These are phyloP conservation scores for Suillus clintonianus DNA, from an alignment of 768 basidiomycete species.

Conservation along the genomic window DNA sequence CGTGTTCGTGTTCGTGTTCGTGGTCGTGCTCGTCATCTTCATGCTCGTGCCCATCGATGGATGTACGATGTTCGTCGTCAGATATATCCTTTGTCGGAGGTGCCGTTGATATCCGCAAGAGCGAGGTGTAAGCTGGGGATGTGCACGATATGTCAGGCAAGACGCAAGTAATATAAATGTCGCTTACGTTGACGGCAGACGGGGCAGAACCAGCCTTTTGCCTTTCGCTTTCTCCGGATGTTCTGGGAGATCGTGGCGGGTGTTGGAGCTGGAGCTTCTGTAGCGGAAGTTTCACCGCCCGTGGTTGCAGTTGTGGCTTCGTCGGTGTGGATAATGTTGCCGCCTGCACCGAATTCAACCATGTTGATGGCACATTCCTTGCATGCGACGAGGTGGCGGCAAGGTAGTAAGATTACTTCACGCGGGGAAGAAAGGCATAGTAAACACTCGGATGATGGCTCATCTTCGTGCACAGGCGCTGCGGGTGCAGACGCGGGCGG, in stretches of 20 bases:
- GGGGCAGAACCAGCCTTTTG: constrained; percentile 97
- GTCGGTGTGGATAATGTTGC: constrained; percentile 68
- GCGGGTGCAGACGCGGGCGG: constrained; percentile 39
- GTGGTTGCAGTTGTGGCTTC: constrained; percentile 34
- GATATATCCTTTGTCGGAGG: constrained; percentile 49
- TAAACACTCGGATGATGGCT: constrained; percentile 86
- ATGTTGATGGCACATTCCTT: constrained; percentile 95
- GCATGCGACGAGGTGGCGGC: constrained; percentile 93
- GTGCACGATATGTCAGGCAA: constrained; percentile 3
- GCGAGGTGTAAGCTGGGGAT: constrained; percentile 77
- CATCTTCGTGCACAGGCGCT: constrained; percentile 50
- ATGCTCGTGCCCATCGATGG: constrained; percentile 27
- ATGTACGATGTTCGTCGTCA: constrained; percentile 30
- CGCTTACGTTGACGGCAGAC: constrained; percentile 91
- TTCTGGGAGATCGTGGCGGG: constrained; percentile 35
- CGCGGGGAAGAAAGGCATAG: constrained; percentile 86
- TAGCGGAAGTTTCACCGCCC: constrained; percentile 22
- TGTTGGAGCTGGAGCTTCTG: constrained; percentile 9
- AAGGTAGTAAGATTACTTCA: constrained; percentile 91
- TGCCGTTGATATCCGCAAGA: constrained; percentile 77
- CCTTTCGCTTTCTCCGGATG: constrained; percentile 81
- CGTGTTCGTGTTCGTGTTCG: constrained; percentile 25
- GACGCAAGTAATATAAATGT: background rate
- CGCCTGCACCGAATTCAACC: constrained; percentile 96
- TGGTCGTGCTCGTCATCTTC: constrained; percentile 16